Evolutionary conservation across 176 grass and related monocot genomes (phyloP).

Genomic region (Saccharum spontaneum): DNA sequence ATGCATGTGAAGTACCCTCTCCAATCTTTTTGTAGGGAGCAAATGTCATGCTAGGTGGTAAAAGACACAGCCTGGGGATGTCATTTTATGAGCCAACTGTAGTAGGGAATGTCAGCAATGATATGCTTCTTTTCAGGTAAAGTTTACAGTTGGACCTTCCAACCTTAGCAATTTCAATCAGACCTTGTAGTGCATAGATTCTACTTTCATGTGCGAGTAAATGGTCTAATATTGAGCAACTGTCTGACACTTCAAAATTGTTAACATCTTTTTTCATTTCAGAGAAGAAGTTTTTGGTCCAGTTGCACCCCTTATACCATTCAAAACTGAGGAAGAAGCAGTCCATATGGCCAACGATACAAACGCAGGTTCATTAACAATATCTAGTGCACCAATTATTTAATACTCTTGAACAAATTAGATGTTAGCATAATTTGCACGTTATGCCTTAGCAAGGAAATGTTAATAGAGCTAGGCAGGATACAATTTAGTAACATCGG

Average conservation of each 20-base stretch:
- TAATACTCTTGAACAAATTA: not conserved
- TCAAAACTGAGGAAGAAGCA: conserved; percentile 98
- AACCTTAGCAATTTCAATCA: not conserved
- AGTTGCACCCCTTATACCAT: conserved; percentile 92
- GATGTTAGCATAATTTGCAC: not conserved
- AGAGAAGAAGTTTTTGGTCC: conserved; percentile 98
- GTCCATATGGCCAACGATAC: conserved; percentile 85
- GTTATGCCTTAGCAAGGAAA: not conserved
- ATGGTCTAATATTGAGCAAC: conserved; percentile 3
- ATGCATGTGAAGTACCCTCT: conserved; percentile 19
- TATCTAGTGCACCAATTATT: not conserved
- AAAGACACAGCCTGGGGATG: conserved; percentile 87
- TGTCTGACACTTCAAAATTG: not conserved
- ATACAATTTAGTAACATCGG: not conserved
- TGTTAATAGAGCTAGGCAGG: not conserved
- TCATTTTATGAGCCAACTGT: conserved; percentile 97
- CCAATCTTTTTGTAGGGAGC: conserved; percentile 67
- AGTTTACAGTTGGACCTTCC: conserved; percentile 22
- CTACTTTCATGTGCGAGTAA: conserved; percentile 29
- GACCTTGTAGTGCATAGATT: conserved; percentile 26
- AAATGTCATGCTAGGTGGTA: conserved; percentile 80
- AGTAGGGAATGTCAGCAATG: conserved; percentile 72
- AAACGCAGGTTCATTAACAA: conserved; percentile 64
- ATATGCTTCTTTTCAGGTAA: conserved; percentile 94
- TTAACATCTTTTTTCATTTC: conserved; percentile 29